Base-by-base conservation (phyloP, 2,329 filamentous ascomycete species). In the Hypoxylon rubiginosum region DNA sequence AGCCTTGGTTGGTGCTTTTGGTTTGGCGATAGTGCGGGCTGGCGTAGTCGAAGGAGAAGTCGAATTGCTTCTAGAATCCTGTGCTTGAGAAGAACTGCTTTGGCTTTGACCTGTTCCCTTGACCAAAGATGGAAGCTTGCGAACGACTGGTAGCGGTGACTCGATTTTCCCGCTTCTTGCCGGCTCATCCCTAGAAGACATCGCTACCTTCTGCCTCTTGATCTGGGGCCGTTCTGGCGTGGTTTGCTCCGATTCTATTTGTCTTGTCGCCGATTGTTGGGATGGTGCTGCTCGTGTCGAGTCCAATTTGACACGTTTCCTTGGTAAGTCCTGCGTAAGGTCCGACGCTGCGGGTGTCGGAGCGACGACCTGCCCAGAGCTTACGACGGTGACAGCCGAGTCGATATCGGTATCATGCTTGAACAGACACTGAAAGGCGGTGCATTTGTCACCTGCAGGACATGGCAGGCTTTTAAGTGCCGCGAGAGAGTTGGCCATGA, bases 381-480 rank as follows among this genome's bases (percentile, higher is more conserved):
- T 57, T 43, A 66, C 62, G 46, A 50, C 51, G 8, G 61, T 57
- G 26, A 63, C 39, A 50, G 61, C 65, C 13, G 66, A 52, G 58
- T 73, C 54, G 13, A 73, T 74, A 30, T 84, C 80, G 19, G 71
- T 73, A 34, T 76, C 75, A 68, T 85, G 83, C 28, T 82, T 81
- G 69, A 86, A 86, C 41, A 86, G 79, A 70, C 84, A 86, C 64
- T 82, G 78, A 69, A 84, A 84, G 15, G 84, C 83, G 8, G 80
- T 83, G 71, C 84, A 86, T 2, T 65, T 76, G 50, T 80, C 77
- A 54, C 84, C 84, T 19, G 82, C 83, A 5, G 84, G 84, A 68
- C 84, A 86, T 9, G 83, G 82, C 51, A 86, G 81, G 63, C 80
- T 81, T 70, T 84, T 85, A 66, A 86, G 82, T 43, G 73, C 68